A percentile compares a stretch with the other conserved stretches of the same genome.
Evolutionary conservation across 2,329 filamentous ascomycete species (phyloP).

Genomic region (Stenocarpella maydis): DNA sequence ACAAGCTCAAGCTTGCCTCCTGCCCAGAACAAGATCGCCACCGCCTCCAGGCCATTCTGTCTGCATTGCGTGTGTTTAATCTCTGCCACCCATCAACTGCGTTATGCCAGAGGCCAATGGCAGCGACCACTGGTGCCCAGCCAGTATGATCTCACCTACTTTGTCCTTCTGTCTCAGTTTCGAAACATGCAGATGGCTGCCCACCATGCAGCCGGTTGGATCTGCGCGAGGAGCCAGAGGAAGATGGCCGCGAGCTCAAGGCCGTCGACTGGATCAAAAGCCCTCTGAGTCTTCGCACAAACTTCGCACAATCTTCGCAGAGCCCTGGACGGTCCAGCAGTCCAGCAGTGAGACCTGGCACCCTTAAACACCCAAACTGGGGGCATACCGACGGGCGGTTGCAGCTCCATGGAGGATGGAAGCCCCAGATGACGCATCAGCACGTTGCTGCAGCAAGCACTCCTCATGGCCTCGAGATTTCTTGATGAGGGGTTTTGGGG

Average conservation of each 20-base stretch:
- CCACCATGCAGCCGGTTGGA: slow-evolving; percentile 3
- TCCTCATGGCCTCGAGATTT: background rate
- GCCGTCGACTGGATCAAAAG: background rate
- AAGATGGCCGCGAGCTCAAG: background rate
- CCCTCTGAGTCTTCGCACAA: too few species aligned
- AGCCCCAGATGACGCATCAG: too few species aligned
- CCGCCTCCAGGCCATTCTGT: background rate
- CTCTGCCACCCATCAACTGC: background rate
- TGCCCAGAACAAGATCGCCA: slow-evolving; percentile 7
- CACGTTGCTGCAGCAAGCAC: too few species aligned
- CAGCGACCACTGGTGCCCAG: background rate
- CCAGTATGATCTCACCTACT: background rate
- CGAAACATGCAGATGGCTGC: slow-evolving; percentile 24
- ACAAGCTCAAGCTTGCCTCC: background rate
- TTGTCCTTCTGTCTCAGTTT: background rate
- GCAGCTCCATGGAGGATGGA: too few species aligned
- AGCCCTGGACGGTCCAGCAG: too few species aligned
- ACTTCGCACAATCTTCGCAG: too few species aligned
- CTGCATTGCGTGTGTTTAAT: background rate
- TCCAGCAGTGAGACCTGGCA: too few species aligned
- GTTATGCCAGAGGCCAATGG: background rate
- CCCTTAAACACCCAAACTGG: too few species aligned
- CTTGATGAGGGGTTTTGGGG: background rate
- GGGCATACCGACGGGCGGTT: too few species aligned
- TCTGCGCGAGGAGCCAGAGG: background rate